Evolutionary conservation across 1,139 yeast genomes (phyloP).

Genomic region (Hansenula anomala): DNA sequence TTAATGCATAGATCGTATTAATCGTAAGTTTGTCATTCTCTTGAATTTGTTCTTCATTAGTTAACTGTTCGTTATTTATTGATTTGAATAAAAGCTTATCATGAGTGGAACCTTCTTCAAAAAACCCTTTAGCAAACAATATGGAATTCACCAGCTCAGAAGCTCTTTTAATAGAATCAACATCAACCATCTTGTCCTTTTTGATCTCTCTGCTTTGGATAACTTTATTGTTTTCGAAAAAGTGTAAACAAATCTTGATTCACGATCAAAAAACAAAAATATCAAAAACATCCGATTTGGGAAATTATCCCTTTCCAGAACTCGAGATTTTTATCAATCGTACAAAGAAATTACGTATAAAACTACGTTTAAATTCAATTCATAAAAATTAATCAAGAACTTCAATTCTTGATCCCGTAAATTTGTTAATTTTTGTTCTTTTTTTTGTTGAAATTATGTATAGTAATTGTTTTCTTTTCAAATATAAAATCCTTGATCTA

Average conservation of each 20-base stretch:
- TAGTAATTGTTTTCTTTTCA: too few relatives aligned
- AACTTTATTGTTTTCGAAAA: neutral
- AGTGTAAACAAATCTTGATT: conserved; percentile 1
- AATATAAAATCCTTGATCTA: too few relatives aligned
- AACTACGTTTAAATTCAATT: too few relatives aligned
- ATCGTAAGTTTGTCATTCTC: conserved; percentile 38
- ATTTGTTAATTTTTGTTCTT: neutral
- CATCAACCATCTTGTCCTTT: conserved; percentile 1
- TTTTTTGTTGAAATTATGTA: too few relatives aligned
- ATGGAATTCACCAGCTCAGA: conserved; percentile 10
- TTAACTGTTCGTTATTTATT: conserved; percentile 1
- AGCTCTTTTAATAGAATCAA: conserved; percentile 6
- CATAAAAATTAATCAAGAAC: too few relatives aligned
- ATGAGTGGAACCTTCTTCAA: conserved; percentile 4
- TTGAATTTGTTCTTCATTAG: neutral
- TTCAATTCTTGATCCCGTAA: neutral
- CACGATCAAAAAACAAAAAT: neutral
- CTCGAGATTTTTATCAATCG: neutral
- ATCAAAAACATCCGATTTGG: neutral
- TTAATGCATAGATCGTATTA: conserved; percentile 37
- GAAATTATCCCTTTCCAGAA: neutral
- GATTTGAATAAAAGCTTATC: conserved; percentile 6
- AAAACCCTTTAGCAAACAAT: conserved; percentile 12
- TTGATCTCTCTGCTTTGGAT: too few relatives aligned
- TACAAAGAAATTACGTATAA: too few relatives aligned